Evolutionary conservation across 371 early-diverging fungal genomes (phyloP).

Genomic region (Actinomortierella wolfii): DNA sequence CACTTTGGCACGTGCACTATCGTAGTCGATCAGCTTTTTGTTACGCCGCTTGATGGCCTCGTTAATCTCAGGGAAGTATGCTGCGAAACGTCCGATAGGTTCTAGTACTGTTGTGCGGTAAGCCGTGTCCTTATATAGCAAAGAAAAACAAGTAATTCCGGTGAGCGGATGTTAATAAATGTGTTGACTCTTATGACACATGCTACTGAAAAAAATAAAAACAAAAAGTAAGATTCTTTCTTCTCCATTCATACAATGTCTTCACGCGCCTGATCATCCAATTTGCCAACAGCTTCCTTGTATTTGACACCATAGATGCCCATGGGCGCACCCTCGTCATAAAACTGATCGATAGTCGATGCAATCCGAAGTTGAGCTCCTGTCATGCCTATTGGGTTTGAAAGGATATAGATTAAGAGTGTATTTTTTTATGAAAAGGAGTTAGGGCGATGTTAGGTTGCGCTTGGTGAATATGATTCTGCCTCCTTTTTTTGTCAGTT

Average conservation of each 20-base stretch:
- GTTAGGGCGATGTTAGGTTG: too few relatives aligned
- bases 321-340: conserved; percentile 53
- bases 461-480: not conserved
- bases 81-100: conserved; percentile 83
- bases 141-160: not conserved
- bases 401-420: not conserved
- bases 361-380: conserved; percentile 83
- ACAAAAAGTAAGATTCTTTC: conserved; percentile 9
- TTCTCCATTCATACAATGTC: conserved; percentile 59
- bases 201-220: conserved; percentile 20
- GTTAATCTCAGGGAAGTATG: conserved; percentile 92
- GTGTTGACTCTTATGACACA: too few relatives aligned
- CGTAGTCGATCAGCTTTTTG: conserved; percentile 90
- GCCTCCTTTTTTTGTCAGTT: not conserved
- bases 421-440: too few relatives aligned
- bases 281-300: conserved; percentile 71
- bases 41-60: conserved; percentile 88
- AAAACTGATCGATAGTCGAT: conserved; percentile 76
- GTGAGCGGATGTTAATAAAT: too few relatives aligned
- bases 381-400: conserved; percentile 78
- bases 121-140: conserved; percentile 81
- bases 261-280: conserved; percentile 81
- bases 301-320: conserved; percentile 68
- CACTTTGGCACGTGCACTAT: conserved; percentile 73
- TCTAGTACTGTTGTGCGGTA: conserved; percentile 87